phyloP scores from a whole-genome alignment of 352 stramenopile genomes.

The Peronospora tabacina region DNA sequence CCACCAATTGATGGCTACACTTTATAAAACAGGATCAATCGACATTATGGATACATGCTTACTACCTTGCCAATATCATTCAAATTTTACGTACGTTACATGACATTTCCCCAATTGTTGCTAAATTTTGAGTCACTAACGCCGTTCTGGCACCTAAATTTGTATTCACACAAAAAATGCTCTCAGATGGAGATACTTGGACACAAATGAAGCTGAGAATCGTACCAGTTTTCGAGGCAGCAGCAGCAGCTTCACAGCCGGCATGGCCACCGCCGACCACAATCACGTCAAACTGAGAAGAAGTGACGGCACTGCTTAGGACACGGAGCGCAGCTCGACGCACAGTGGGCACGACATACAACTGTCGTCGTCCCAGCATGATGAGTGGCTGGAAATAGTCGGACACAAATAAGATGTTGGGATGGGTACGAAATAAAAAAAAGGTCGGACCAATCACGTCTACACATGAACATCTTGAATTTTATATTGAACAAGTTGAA shows the following conservation, averaged over 20 bases:
- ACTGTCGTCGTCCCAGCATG: conserved; percentile 20
- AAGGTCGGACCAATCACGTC: not conserved
- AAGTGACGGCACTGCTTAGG: conserved; percentile 6
- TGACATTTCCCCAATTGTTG: conserved; percentile 95
- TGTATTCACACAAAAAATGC: not conserved
- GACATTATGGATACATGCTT: conserved; percentile 6
- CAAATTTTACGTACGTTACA: conserved; percentile 86
- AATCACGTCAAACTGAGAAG: conserved; percentile 42
- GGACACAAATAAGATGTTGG: conserved; percentile 5
- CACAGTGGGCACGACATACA: conserved; percentile 4
- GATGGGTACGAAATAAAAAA: not conserved
- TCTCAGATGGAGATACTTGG: not conserved
- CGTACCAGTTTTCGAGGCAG: conserved; percentile 43
- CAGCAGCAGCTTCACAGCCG: conserved; percentile 49
- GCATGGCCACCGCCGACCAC: conserved; percentile 54
- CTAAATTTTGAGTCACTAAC: conserved; percentile 92
- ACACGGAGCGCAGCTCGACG: conserved; percentile 15
- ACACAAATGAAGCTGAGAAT: not conserved
- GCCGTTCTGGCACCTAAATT: conserved; percentile 88
- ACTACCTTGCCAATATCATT: not conserved
- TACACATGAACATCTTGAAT: not conserved
- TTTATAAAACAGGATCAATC: not conserved
- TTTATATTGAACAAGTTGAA: conserved; percentile 12
- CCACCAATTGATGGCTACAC: conserved; percentile 92
- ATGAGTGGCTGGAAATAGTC: conserved; percentile 23